phyloP scores from a whole-genome alignment of 768 basidiomycete genomes.

The Russula griseocarnosa region DNA sequence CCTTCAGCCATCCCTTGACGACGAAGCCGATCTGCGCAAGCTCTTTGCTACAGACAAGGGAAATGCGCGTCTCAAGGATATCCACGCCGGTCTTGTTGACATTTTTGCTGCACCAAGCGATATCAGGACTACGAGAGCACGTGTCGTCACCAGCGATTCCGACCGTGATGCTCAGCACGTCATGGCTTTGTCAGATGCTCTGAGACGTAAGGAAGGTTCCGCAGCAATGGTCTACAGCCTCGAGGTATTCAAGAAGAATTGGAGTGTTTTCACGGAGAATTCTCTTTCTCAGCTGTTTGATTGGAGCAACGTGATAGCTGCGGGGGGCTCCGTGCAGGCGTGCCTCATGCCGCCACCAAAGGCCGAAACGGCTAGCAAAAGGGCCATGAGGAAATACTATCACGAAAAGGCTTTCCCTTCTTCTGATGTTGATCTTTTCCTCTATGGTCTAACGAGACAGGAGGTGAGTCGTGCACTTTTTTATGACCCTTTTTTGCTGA shows the following conservation, averaged over 20 bases:
- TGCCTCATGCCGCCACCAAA: conserved; percentile 52
- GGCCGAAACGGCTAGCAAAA: conserved; percentile 48
- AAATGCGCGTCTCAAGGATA: conserved; percentile 44
- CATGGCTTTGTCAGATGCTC: conserved; percentile 46
- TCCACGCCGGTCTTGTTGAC: conserved; percentile 56
- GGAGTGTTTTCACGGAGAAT: conserved; percentile 59
- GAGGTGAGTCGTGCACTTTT: conserved; percentile 36
- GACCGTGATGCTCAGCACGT: conserved; percentile 49
- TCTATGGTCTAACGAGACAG: conserved; percentile 55
- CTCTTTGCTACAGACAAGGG: conserved; percentile 52
- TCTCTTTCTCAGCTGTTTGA: conserved; percentile 55
- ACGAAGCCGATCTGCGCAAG: conserved; percentile 52
- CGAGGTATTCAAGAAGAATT: conserved; percentile 61
- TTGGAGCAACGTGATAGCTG: conserved; percentile 62
- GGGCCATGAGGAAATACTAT: conserved; percentile 54
- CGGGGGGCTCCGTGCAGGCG: conserved; percentile 58
- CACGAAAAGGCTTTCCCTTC: conserved; percentile 54
- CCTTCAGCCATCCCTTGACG: conserved; percentile 53
- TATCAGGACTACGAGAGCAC: conserved; percentile 49
- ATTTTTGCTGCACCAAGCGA: conserved; percentile 49
- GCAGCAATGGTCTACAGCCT: conserved; percentile 47
- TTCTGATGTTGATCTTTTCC: conserved; percentile 60
- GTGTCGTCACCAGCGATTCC: conserved; percentile 44
- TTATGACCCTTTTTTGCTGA: background rate
- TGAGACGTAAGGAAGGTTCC: conserved; percentile 48